These are phyloP conservation scores for Scenedesmus sp. DNA, from an alignment of 163 green algal species.

Conservation along the genomic window DNA sequence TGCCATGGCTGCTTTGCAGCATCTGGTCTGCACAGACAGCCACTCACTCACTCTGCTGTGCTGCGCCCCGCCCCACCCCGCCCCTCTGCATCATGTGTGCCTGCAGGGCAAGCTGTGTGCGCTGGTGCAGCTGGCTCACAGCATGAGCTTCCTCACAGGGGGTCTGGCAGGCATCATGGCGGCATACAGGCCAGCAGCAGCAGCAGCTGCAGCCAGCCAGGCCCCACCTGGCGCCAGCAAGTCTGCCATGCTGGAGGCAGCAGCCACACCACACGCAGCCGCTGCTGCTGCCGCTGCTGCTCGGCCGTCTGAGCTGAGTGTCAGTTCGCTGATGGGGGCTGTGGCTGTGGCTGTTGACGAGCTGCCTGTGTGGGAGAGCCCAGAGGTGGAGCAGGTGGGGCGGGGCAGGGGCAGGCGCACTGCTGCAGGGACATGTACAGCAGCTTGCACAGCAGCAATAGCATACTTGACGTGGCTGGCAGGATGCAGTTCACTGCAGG, in stretches of 20 bases:
- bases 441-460: background rate
- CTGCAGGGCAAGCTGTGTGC: slow-evolving; percentile 54
- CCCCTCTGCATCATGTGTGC: background rate
- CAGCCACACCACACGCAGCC: slow-evolving; percentile 10
- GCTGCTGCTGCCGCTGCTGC: background rate
- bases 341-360: slow-evolving; percentile 59
- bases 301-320: background rate
- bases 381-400: slow-evolving; percentile 52
- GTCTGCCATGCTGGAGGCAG: background rate
- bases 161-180: slow-evolving; percentile 35
- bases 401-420: background rate
- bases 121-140: slow-evolving; percentile 20
- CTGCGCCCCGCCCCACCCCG: background rate
- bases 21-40: too few species aligned
- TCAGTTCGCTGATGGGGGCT: slow-evolving; percentile 3
- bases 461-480: too few species aligned
- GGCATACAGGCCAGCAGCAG: slow-evolving; percentile 9
- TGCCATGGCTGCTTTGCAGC: too few species aligned
- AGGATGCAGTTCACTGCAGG: background rate
- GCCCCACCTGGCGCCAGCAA: slow-evolving; percentile 1
- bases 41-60: background rate
- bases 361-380: slow-evolving; percentile 62
- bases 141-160: background rate
- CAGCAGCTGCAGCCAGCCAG: background rate
- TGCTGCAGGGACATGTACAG: background rate